Base-by-base conservation (phyloP, 495 filamentous ascomycete species). In the Penicillium turbatum region DNA sequence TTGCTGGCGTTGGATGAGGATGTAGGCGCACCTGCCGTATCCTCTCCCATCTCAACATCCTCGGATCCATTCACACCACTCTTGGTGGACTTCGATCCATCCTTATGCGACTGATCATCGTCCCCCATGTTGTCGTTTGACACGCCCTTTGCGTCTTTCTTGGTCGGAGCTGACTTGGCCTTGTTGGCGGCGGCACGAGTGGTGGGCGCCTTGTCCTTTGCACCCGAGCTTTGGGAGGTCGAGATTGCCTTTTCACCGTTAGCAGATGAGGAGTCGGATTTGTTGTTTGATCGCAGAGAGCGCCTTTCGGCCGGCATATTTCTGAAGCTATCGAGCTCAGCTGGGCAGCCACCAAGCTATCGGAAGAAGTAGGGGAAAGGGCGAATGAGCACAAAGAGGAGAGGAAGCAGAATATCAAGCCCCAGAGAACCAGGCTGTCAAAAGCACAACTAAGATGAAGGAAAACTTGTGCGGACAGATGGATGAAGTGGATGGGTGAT, bases 41-140 rank as follows among this genome's bases (percentile, higher is more conserved):
- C 84, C 73, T 88, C 86, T 69, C 83, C 84, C 87, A 91, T 90
- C 67, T 90, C 87, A 59, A 89, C 80, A 71, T 91, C 88, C 57
- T 91, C 83, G 53, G 81, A 81, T 59, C 85, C 84, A 65, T 87
- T 83, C 71, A 88, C 78, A 60, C 86, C 82, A 72, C 89, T 89
- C 71, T 88, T 83, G 48, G 84, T 76, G 52, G 86, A 82, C 60
- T 89, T 83, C 47, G 82, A 85, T 56, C 84, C 84, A 72, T 87
- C 87, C 48, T 73, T 74, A 67, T 86, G 85, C 65, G 85, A 84
- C 68, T 86, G 84, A 64, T 88, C 87, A 53, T 69, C 58, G 36
- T 72, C 70, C 39, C 65, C 67, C 74, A 77, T 77, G 62, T 77
- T 80, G 59, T 63, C 62, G 61, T 71, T 70, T 30, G 68, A 59